phyloP scores from a whole-genome alignment of 1,284 basidiomycete species.

The Amylostereum chailletii region DNA sequence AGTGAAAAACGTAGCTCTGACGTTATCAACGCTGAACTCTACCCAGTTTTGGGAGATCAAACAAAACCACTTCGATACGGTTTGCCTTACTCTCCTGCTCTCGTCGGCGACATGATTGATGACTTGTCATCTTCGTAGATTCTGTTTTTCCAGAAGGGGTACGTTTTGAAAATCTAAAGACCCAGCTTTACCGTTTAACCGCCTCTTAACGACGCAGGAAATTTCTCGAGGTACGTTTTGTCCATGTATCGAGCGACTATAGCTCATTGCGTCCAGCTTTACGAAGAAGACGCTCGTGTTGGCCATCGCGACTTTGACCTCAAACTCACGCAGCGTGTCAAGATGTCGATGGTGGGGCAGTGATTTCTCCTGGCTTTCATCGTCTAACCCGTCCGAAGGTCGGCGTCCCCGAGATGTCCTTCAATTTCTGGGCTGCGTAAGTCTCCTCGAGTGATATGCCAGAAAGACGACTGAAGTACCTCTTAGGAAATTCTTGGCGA shows the following conservation, averaged over 20 bases:
- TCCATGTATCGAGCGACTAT: neutral
- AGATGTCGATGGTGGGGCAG: slow-evolving; percentile 89
- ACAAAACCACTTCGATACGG: slow-evolving; percentile 89
- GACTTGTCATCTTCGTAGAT: slow-evolving; percentile 34
- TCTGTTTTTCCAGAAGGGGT: slow-evolving; percentile 97
- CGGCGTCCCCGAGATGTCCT: slow-evolving; percentile 91
- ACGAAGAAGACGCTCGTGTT: slow-evolving; percentile 88
- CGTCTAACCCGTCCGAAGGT: slow-evolving; percentile 41
- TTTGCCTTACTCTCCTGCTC: slow-evolving; percentile 19
- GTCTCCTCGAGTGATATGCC: slow-evolving; percentile 20
- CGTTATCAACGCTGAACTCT: neutral
- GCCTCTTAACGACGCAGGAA: slow-evolving; percentile 32
- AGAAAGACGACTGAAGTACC: neutral
- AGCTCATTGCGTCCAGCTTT: slow-evolving; percentile 50
- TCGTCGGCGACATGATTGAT: slow-evolving; percentile 1
- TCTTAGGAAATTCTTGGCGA: slow-evolving; percentile 68
- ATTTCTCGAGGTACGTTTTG: slow-evolving; percentile 50
- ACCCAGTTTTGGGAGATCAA: slow-evolving; percentile 94
- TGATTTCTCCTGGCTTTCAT: neutral
- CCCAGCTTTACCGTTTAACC: too few relatives aligned
- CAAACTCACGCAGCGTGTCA: slow-evolving; percentile 86
- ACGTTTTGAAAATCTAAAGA: slow-evolving; percentile 20
- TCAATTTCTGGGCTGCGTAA: slow-evolving; percentile 88
- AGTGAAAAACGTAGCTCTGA: slow-evolving; percentile 9
- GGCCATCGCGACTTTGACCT: slow-evolving; percentile 91